Evolutionary conservation across 1,284 basidiomycete genomes (phyloP).

Genomic region (Chalciporus sp.): DNA sequence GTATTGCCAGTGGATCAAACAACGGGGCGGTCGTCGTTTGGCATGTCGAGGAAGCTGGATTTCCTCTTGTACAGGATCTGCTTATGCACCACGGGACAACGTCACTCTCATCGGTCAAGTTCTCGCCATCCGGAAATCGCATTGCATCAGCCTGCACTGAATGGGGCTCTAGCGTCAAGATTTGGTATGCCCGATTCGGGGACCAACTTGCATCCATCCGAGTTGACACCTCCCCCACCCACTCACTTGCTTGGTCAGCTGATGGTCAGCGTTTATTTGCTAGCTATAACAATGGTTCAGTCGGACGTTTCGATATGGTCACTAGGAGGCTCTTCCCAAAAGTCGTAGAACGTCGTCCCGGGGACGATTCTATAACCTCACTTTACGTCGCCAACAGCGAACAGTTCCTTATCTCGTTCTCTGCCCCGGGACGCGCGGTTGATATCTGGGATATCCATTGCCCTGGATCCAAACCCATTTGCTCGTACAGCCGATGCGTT

Average conservation of each 20-base stretch:
- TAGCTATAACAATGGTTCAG: constrained; percentile 1
- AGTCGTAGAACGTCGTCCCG: not conserved
- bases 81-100: not conserved
- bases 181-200: not conserved
- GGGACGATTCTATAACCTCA: constrained; percentile 8
- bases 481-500: not conserved
- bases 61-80: not conserved
- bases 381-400: constrained; percentile 5
- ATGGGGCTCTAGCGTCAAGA: not conserved
- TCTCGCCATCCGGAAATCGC: not conserved
- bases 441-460: constrained; percentile 15
- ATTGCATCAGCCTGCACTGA: not conserved
- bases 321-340: not conserved
- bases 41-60: not conserved
- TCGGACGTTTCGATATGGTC: constrained; percentile 3
- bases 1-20: not conserved
- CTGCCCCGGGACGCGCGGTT: constrained; percentile 3
- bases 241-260: constrained; percentile 14
- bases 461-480: not conserved
- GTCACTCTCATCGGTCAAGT: not conserved
- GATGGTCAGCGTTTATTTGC: constrained; percentile 9
- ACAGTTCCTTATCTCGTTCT: constrained; percentile 13
- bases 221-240: not conserved
- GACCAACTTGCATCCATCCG: not conserved
- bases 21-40: not conserved